These are phyloP conservation scores for Boletus speciosus DNA, from an alignment of 768 basidiomycete genomes.

Conservation along the genomic window DNA sequence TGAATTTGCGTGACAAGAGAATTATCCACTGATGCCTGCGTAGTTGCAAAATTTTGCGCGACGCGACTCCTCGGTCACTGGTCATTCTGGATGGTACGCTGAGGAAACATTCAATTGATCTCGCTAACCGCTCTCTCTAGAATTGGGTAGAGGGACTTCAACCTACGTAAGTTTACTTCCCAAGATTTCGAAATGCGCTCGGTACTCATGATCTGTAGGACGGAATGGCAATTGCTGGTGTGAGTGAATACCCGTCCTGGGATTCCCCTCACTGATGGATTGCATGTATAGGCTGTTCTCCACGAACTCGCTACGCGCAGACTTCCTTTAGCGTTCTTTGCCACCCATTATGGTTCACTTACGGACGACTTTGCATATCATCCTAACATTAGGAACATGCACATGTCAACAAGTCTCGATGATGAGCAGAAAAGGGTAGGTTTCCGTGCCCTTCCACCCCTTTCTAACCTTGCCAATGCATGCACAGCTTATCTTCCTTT, in stretches of 20 bases:
- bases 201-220: slow-evolving; percentile 48
- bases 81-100: slow-evolving; percentile 89
- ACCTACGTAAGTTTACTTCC: slow-evolving; percentile 61
- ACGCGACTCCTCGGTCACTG: slow-evolving; percentile 90
- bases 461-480: neutral
- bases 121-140: slow-evolving; percentile 38
- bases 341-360: slow-evolving; percentile 94
- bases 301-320: slow-evolving; percentile 94
- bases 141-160: slow-evolving; percentile 93
- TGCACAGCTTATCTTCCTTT: slow-evolving; percentile 82
- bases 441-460: neutral
- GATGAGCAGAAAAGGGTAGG: slow-evolving; percentile 85
- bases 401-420: slow-evolving; percentile 93
- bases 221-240: slow-evolving; percentile 97
- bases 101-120: neutral
- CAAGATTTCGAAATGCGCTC: slow-evolving; percentile 10
- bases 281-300: slow-evolving; percentile 65
- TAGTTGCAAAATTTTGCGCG: slow-evolving; percentile 89
- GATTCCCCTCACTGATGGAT: slow-evolving; percentile 3
- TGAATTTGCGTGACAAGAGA: neutral
- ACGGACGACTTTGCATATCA: slow-evolving; percentile 93
- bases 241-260: slow-evolving; percentile 31
- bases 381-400: slow-evolving; percentile 90
- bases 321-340: slow-evolving; percentile 89
- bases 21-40: neutral